Evolutionary conservation across 306 rosid species (phyloP), one percentile per base, ranked within the genome.

Genomic region (Mimosa bimucronata): DNA sequence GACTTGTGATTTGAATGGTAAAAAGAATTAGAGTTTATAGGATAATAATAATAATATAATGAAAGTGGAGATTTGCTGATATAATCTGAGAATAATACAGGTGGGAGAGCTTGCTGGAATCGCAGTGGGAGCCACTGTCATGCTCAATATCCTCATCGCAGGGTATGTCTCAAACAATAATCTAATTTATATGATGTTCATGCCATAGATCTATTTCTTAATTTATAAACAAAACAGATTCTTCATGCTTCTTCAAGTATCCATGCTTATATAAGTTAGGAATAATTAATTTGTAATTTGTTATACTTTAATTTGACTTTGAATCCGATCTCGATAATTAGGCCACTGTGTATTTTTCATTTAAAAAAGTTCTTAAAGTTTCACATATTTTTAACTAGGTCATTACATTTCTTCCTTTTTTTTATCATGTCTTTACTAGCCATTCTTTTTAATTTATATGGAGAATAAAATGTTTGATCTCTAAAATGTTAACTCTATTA

Each of bases 111-210:
- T 92, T 37, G 98, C 94, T 5, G 98, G 97, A 84, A 88, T 94
- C 73, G 97, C 97, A 1, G 97, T 92, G 19, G 97, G 98, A 71
- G 98, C 94, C 3, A 92, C 93, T 3, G 98, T 94, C 18, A 94
- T 92, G 97, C 92, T 90, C 79, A 94, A 92, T 75, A 84, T 94
- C 16, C 97, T 92, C 79, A 84, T 91, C n/a, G 97, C 98, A 30
- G 98, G 94, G 98, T 94, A 94, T 61, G 86, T 83, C 30, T 23
- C 9, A 78, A 21, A 9, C 29, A 55, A 19, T 7, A 21, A n/a
- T 21, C 62, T n/a, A n/a, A 8, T 48, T 48, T 4, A 48, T 48
- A 14, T 48, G 6, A 15, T 48, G 53, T 14, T 48, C 19, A 16
- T 48, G 13, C 12, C 46, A 42, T 9, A 42, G 13, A 42, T 42